A percentile compares a stretch with the other conserved stretches of the same genome.
Conservation (phyloP, 2,329 filamentous ascomycete genomes). For the Thelonectria olida region DNA sequence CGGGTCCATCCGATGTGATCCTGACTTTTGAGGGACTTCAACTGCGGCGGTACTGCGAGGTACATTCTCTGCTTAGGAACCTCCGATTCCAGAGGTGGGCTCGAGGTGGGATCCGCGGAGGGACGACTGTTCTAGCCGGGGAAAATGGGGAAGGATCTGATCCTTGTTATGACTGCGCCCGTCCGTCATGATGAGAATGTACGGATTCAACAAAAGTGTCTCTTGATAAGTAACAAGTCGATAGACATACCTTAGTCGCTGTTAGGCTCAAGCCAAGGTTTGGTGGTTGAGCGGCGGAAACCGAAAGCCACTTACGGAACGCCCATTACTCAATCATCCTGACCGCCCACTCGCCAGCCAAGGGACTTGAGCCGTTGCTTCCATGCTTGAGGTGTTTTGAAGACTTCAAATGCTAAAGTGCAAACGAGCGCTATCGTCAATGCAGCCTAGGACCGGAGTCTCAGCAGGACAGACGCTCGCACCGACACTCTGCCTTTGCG, state of each 20-base stretch:
- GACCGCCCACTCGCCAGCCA: no score
- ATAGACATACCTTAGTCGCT: no score
- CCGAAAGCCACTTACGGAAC: not conserved
- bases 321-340: not conserved
- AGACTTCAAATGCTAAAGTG: not conserved
- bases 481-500: not conserved
- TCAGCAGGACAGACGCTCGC: slow-evolving; percentile 12
- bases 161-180: not conserved
- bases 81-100: not conserved
- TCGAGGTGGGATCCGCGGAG: not conserved
- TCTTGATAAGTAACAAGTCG: not conserved
- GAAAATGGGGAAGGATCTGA: slow-evolving; percentile 15
- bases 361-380: no score
- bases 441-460: not conserved
- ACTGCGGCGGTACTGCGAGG: not conserved
- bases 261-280: slow-evolving; percentile 2
- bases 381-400: no score
- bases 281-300: not conserved
- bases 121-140: not conserved
- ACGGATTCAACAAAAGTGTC: not conserved
- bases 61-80: not conserved
- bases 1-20: slow-evolving; percentile 10
- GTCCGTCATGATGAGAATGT: not conserved
- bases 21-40: no score
- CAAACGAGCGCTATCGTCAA: not conserved